phyloP scores from a whole-genome alignment of 208 protist genomes.

The Balamuthia mandrillaris region DNA sequence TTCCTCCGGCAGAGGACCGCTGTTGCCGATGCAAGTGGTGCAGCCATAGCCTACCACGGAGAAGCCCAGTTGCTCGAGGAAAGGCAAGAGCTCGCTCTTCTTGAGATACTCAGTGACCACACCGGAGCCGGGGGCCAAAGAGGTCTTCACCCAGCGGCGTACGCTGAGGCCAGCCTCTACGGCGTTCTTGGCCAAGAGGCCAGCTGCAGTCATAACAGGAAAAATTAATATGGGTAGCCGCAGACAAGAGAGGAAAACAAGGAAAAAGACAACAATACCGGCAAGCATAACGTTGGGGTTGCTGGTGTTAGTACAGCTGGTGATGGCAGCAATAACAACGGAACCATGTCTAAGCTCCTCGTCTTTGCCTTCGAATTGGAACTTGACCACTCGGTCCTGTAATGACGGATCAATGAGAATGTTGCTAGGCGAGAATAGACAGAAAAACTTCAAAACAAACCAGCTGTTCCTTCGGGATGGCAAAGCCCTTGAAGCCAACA shows the following conservation, averaged over 20 bases:
- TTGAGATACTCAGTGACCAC: conserved; percentile 90
- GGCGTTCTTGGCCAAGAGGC: conserved; percentile 88
- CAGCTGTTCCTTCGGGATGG: conserved; percentile 77
- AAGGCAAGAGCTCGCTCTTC: conserved; percentile 78
- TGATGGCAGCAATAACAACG: conserved; percentile 92
- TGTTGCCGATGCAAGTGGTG: conserved; percentile 96
- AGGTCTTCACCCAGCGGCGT: conserved; percentile 88
- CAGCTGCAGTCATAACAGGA: conserved; percentile 44
- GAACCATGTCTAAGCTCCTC: conserved; percentile 87
- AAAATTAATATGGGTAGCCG: background rate
- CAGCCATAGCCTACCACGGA: conserved; percentile 89
- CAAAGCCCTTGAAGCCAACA: conserved; percentile 92
- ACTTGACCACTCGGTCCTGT: conserved; percentile 21
- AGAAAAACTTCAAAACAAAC: too few relatives aligned
- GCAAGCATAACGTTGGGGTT: conserved; percentile 91
- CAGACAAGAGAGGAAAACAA: background rate
- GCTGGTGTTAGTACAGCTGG: conserved; percentile 92
- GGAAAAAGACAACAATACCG: background rate
- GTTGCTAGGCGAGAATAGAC: too few relatives aligned
- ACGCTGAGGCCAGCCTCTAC: conserved; percentile 83
- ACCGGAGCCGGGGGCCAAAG: conserved; percentile 83
- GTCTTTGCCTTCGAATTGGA: conserved; percentile 14
- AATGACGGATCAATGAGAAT: too few relatives aligned
- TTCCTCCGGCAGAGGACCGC: conserved; percentile 76
- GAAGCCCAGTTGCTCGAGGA: conserved; percentile 81